Base-by-base conservation (phyloP, 2,329 filamentous ascomycete species). In the Dactylonectria macrodidyma region DNA sequence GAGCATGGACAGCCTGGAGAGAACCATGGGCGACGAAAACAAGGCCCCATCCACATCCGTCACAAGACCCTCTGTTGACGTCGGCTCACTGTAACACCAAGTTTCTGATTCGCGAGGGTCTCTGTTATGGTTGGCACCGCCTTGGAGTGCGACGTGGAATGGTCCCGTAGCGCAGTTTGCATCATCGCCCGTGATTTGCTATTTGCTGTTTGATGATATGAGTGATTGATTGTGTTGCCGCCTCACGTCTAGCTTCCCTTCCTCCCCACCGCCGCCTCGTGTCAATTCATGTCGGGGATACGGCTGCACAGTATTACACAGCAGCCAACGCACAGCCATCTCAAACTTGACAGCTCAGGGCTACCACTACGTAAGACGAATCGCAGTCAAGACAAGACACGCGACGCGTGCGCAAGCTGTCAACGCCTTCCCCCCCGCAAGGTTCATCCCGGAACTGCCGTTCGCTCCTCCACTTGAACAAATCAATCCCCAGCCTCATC, bases 391-490 rank as follows among this genome's bases (percentile, higher is more conserved):
- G 51, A 34, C 30, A 47, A 62, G 52, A 55, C 60, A 57, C 58
- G 64, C 68, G 70, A 58, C 65, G 69, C 67, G 73, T 63, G 73
- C 62, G 67, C 70, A 67, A 62, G 64, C 65, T 58, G 71, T 71
- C 71, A 71, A 66, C 64, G 66, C 38, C 48, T 46, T 72, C 57
- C 65, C 54, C 47, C 44, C 51, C 48, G 62, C 68, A 62, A 62
- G 65, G 73, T 65, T 55, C 58, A 74, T 64, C 68, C 73, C 68
- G 73, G 73, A 52, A 62, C 66, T 61, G 56, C 69, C 67, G 73
- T 52, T 52, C 64, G 67, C 71, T 69, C 64, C 65, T 68, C 72
- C 70, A 69, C 61, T 47, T 48, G 44, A 44, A 55, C 48, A 30
- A 30, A 30, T 30, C 26, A 30, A 65, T 62, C 56, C 41, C 56